Evolutionary conservation across 2,329 filamentous ascomycete species (phyloP).

Genomic region (Xylariaceae sp.): DNA sequence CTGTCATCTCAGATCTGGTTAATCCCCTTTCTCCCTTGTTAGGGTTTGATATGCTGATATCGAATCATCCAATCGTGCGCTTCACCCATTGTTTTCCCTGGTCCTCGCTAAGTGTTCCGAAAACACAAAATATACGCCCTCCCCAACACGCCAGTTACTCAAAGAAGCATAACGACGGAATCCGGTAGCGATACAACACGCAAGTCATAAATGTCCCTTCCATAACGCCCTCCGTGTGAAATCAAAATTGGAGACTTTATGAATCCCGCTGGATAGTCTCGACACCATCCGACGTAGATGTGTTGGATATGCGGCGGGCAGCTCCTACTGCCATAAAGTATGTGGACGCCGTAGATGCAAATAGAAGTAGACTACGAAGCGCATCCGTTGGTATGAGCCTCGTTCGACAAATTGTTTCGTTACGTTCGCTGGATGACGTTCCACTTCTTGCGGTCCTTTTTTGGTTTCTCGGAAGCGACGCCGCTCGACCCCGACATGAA

Average conservation of each 20-base stretch:
- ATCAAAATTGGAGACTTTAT: too few species aligned
- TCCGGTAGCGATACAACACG: too few species aligned
- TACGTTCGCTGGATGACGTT: conserved; percentile 24
- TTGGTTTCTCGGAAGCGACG: conserved; percentile 29
- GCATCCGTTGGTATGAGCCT: too few species aligned
- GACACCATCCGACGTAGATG: too few species aligned
- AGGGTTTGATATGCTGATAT: background rate
- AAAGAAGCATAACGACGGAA: too few species aligned
- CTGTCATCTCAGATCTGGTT: too few species aligned
- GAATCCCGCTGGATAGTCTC: too few species aligned
- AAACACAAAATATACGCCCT: background rate
- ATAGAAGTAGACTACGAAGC: background rate
- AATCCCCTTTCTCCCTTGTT: background rate
- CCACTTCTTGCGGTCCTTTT: conserved; percentile 46
- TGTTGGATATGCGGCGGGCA: too few species aligned
- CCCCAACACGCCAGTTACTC: background rate
- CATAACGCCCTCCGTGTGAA: too few species aligned
- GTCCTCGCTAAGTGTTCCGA: background rate
- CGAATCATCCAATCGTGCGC: background rate
- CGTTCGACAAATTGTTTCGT: too few species aligned
- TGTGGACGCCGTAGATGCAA: background rate
- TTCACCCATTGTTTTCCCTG: background rate
- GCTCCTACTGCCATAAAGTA: too few species aligned
- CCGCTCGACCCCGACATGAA: conserved; percentile 32
- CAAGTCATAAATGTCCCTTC: too few species aligned